A percentile compares a stretch with the other conserved stretches of the same genome.
Evolutionary conservation across 163 green algal genomes (phyloP).

Genomic region (Scenedesmus sp.): DNA sequence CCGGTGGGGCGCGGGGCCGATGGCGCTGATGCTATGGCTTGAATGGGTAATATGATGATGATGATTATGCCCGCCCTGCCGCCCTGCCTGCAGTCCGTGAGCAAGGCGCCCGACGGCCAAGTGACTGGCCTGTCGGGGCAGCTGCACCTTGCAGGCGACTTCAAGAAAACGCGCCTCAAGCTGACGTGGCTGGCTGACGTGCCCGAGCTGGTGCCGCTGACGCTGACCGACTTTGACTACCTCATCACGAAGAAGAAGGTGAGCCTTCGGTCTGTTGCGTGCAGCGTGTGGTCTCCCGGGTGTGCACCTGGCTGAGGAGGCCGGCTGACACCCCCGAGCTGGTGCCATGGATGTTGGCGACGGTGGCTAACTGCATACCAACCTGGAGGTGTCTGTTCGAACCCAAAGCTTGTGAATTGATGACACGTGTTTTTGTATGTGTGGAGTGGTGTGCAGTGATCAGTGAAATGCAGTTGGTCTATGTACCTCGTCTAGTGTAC

Average conservation of each 20-base stretch:
- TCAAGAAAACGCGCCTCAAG: slow-evolving; percentile 98
- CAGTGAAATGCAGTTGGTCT: too few species aligned
- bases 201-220: slow-evolving; percentile 77
- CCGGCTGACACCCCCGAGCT: slow-evolving; percentile 80
- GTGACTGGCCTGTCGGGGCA: slow-evolving; percentile 59
- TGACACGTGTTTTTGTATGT: too few species aligned
- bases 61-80: neutral
- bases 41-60: too few species aligned
- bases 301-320: slow-evolving; percentile 93
- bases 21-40: too few species aligned
- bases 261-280: neutral
- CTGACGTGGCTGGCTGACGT: slow-evolving; percentile 94
- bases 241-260: slow-evolving; percentile 89
- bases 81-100: slow-evolving; percentile 54
- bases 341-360: neutral
- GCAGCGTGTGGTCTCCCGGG: neutral
- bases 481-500: too few species aligned
- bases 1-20: too few species aligned
- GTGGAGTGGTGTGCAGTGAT: too few species aligned
- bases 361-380: too few species aligned
- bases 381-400: too few species aligned
- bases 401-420: too few species aligned
- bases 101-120: slow-evolving; percentile 59
- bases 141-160: slow-evolving; percentile 91
- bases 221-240: slow-evolving; percentile 85